phyloP scores from a whole-genome alignment of 331 rosid genomes.

The Ulmus americana region DNA sequence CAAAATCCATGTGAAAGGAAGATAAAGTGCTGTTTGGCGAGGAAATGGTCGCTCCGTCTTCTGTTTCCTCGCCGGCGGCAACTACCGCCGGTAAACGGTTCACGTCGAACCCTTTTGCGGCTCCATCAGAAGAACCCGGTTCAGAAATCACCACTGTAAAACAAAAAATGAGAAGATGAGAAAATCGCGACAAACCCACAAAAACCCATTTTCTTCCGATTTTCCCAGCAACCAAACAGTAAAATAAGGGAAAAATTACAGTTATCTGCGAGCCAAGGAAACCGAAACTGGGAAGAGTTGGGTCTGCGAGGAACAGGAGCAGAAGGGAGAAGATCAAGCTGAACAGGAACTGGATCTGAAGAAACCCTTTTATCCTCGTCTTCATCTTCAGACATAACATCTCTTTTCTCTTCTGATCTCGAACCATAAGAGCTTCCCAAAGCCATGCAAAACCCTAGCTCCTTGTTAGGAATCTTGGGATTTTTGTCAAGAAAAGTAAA shows the following conservation, averaged over 20 bases:
- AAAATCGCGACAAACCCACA: background rate
- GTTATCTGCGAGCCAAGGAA: constrained; percentile 72
- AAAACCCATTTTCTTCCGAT: background rate
- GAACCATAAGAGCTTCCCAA: constrained; percentile 19
- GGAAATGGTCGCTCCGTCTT: constrained; percentile 50
- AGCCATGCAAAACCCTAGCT: constrained; percentile 43
- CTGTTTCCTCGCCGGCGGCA: constrained; percentile 29
- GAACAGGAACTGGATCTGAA: constrained; percentile 63
- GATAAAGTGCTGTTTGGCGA: constrained; percentile 76
- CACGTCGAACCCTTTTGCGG: constrained; percentile 45
- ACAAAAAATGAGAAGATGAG: background rate
- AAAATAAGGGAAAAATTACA: constrained; percentile 20
- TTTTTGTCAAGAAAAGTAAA: constrained; percentile 44
- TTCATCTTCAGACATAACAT: constrained; percentile 1
- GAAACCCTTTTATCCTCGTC: constrained; percentile 22
- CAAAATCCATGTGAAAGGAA: constrained; percentile 65
- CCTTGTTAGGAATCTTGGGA: constrained; percentile 28
- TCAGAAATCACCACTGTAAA: constrained; percentile 43
- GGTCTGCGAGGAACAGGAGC: constrained; percentile 54
- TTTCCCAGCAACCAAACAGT: constrained; percentile 4
- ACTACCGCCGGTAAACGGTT: constrained; percentile 33
- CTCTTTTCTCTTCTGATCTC: constrained; percentile 15
- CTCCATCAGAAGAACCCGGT: constrained; percentile 33
- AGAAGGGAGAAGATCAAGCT: constrained; percentile 71
- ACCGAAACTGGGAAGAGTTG: constrained; percentile 35